These are phyloP conservation scores for Cymodocea nodosa DNA, from an alignment of 116 monocot species.

Conservation along the genomic window DNA sequence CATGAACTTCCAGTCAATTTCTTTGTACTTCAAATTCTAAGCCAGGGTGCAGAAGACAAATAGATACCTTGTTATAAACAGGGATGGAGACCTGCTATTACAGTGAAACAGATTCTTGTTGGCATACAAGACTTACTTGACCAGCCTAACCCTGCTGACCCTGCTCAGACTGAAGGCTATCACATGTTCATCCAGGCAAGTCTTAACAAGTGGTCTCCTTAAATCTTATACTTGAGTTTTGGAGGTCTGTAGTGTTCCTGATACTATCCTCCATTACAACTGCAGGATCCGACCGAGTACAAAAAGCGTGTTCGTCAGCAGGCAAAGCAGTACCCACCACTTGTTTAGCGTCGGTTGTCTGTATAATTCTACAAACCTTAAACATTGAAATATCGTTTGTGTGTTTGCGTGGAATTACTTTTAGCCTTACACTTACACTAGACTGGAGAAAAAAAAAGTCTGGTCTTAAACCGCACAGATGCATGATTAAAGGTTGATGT, in stretches of 20 bases:
- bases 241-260: background rate
- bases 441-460: too few relatives aligned
- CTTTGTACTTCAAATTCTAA: background rate
- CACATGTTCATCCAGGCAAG: constrained; percentile 67
- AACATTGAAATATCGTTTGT: background rate
- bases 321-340: constrained; percentile 22
- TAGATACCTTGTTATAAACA: constrained; percentile 7
- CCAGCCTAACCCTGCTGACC: constrained; percentile 73
- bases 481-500: constrained; percentile 3
- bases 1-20: background rate
- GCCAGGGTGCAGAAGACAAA: background rate
- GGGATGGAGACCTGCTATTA: constrained; percentile 91
- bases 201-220: background rate
- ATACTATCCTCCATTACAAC: background rate
- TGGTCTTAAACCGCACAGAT: too few relatives aligned
- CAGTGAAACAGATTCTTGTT: constrained; percentile 78
- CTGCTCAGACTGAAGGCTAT: constrained; percentile 75
- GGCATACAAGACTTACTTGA: constrained; percentile 87
- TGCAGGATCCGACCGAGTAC: constrained; percentile 21
- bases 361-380: background rate
- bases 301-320: constrained; percentile 19
- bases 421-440: too few relatives aligned
- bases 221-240: background rate
- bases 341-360: constrained; percentile 5
- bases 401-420: constrained; percentile 7